Evolutionary conservation across 306 rosid species (phyloP).

Genomic region (Rosa rugosa): DNA sequence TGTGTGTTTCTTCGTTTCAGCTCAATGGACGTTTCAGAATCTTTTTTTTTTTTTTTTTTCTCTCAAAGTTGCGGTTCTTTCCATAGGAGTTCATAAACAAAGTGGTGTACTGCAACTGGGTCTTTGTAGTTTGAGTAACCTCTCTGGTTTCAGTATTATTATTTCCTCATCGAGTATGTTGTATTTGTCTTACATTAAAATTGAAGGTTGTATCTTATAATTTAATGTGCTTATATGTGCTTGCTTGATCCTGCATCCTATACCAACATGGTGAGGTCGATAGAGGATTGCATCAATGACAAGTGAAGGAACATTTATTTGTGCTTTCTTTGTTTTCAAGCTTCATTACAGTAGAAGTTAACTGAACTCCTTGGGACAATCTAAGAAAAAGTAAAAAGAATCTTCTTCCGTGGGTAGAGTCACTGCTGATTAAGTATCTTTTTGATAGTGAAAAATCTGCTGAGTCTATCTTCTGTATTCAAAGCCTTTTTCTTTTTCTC

Average conservation of each 20-base stretch:
- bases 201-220: background rate
- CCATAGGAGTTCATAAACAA: background rate
- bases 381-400: background rate
- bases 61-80: slow-evolving; percentile 5
- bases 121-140: slow-evolving; percentile 9
- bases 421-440: background rate
- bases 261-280: background rate
- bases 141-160: background rate
- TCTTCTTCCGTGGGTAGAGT: background rate
- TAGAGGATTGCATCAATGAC: background rate
- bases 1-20: background rate
- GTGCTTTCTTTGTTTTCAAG: background rate
- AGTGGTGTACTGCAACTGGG: slow-evolving; percentile 18
- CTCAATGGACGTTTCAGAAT: background rate
- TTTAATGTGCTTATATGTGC: background rate
- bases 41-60: background rate
- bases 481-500: background rate
- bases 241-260: background rate
- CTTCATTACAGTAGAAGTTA: background rate
- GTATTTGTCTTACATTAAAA: background rate
- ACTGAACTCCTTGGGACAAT: background rate
- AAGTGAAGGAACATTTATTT: background rate
- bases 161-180: background rate
- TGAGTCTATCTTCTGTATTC: background rate
- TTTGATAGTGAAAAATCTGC: background rate